phyloP scores from a whole-genome alignment of 2,329 filamentous ascomycete species.

The Fusarium torreyae region DNA sequence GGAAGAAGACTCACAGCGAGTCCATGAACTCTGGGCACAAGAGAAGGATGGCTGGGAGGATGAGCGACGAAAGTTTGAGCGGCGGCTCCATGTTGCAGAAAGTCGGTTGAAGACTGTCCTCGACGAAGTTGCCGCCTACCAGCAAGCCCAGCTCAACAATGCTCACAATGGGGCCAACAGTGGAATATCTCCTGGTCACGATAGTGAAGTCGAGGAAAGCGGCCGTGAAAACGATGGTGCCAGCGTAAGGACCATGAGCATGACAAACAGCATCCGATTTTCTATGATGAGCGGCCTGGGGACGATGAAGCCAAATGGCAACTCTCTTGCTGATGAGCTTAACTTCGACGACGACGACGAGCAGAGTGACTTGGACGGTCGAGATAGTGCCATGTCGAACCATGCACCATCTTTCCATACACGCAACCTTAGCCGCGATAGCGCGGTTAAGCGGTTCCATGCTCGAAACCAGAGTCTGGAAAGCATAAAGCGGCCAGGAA shows the following conservation, averaged over 20 bases:
- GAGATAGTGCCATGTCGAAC: conserved; percentile 72
- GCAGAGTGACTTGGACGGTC: conserved; percentile 79
- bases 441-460: conserved; percentile 64
- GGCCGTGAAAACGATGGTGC: conserved; percentile 78
- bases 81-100: conserved; percentile 91
- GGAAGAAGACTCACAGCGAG: conserved; percentile 85
- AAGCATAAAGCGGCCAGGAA: conserved; percentile 69
- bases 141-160: conserved; percentile 67
- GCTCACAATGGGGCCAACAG: conserved; percentile 50
- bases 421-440: conserved; percentile 72
- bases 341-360: conserved; percentile 87
- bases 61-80: conserved; percentile 85
- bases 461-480: conserved; percentile 72
- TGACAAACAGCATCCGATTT: conserved; percentile 80
- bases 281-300: conserved; percentile 76
- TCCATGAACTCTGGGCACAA: conserved; percentile 84
- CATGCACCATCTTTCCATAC: conserved; percentile 61
- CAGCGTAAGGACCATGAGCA: conserved; percentile 80
- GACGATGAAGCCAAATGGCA: conserved; percentile 71
- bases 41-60: conserved; percentile 90
- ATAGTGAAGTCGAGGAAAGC: conserved; percentile 74
- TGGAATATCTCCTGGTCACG: conserved; percentile 56
- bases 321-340: conserved; percentile 92
- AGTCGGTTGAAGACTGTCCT: conserved; percentile 86
- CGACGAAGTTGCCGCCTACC: conserved; percentile 84